Evolutionary conservation across 495 filamentous ascomycete species (phyloP).

Genomic region (Penicillium coprophilum): DNA sequence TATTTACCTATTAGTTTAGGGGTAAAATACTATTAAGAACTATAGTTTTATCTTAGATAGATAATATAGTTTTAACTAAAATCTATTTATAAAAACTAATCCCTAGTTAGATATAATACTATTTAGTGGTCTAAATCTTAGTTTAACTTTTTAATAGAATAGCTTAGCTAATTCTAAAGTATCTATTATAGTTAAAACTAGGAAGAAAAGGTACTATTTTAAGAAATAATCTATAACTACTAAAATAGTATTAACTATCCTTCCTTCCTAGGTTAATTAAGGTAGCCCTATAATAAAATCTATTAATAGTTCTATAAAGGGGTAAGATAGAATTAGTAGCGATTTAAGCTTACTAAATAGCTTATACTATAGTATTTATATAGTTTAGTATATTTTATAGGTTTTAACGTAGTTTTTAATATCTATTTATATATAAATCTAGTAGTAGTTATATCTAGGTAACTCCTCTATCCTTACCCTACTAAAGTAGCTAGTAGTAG

Average conservation of each 20-base stretch:
- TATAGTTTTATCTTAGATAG: neutral
- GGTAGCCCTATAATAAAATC: neutral
- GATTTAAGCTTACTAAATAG: neutral
- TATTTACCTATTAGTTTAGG: slow-evolving; percentile 1
- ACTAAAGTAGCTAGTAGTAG: no score
- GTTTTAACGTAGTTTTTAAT: neutral
- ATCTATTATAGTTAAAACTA: neutral
- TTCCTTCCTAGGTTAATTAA: neutral
- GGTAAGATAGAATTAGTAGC: neutral
- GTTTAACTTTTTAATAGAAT: neutral
- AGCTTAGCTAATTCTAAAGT: neutral
- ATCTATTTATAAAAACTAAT: neutral
- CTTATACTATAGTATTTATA: neutral
- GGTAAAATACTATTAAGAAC: neutral
- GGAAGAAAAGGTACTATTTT: neutral
- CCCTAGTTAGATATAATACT: neutral
- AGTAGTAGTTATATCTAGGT: no score
- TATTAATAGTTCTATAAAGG: neutral
- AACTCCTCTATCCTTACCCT: no score
- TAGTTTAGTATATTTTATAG: neutral
- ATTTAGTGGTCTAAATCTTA: neutral
- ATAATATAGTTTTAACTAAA: neutral
- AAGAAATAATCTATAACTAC: neutral
- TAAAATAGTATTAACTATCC: neutral
- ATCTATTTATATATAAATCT: neutral